phyloP scores from a whole-genome alignment of 2,329 filamentous ascomycete species.

The Onygenales sp. region DNA sequence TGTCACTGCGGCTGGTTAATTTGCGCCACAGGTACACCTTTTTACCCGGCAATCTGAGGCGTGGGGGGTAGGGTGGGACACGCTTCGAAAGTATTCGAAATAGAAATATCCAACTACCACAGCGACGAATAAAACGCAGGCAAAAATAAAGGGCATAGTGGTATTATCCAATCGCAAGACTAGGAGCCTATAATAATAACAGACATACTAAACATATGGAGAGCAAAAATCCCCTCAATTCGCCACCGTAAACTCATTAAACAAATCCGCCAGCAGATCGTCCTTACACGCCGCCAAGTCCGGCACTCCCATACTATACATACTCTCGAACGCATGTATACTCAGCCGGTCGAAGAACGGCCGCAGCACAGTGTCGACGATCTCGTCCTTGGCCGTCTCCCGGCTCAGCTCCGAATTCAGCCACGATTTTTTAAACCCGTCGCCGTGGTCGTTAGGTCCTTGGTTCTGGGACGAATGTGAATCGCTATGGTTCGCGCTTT shows the following conservation, averaged over 20 bases:
- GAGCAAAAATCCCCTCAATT: slow-evolving; percentile 14
- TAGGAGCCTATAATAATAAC: neutral
- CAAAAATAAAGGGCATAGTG: too few species aligned
- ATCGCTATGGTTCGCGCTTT: slow-evolving; percentile 13
- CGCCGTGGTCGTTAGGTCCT: slow-evolving; percentile 5
- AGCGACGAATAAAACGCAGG: too few species aligned
- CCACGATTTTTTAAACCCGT: slow-evolving; percentile 30
- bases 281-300: slow-evolving; percentile 57
- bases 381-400: slow-evolving; percentile 45
- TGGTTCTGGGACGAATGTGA: neutral
- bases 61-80: too few species aligned
- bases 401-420: slow-evolving; percentile 40
- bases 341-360: slow-evolving; percentile 89
- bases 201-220: neutral
- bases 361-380: slow-evolving; percentile 68
- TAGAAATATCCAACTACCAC: too few species aligned
- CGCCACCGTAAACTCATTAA: slow-evolving; percentile 60
- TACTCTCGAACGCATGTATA: slow-evolving; percentile 87
- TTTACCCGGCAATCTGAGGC: too few species aligned
- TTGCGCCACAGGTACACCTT: too few species aligned
- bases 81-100: too few species aligned
- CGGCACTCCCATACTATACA: slow-evolving; percentile 68
- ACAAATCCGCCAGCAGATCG: slow-evolving; percentile 62
- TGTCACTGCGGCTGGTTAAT: too few species aligned
- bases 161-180: too few species aligned